Base-by-base conservation (phyloP, 306 rosid species). In the Trifolium repens region DNA sequence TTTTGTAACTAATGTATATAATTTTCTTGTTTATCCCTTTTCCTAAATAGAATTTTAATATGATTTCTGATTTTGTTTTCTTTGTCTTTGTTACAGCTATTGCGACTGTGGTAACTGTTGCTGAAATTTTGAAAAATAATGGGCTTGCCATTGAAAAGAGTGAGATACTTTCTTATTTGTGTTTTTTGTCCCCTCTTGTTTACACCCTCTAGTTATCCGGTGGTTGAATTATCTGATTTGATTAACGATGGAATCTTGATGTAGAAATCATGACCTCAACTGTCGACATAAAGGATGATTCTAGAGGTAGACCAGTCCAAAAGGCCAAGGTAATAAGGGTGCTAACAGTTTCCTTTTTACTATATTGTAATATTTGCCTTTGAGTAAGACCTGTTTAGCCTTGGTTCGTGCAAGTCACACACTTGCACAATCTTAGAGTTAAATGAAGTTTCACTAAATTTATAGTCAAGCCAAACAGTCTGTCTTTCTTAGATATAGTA, bases 41-140 rank as follows among this genome's bases (percentile, higher is more conserved):
- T 19, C 61, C 0, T 73, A 10, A 6, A 26, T 43, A 9, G 35
- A 64, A 27, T 39, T 30, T 30, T 26, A n/a, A 30, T 52, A 10
- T 30, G 63, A 55, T 43, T 34, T 67, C 37, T 52, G 19, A 67
- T 66, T 67, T 17, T 3, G 26, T 57, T 75, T 57, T 16, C 15
- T 55, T 2, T 9, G 81, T 67, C 64, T 16, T 66, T 81, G 32
- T 60, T 47, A 61, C 87, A 91, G 96, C 96, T 47, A 91, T 91
- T 76, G 89, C 96, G 2, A 91, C 96, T 0, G 96, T 91, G 30
- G 96, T 91, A 43, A 89, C 96, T 37, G 86, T 91, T 82, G 91
- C 96, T 58, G 96, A 91, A 77, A 91, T 91, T 46, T 74, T 91
- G 88, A 91, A 91, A 84, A 91, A 91, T 76, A 91, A 89, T 19